Base-by-base conservation (phyloP, 495 filamentous ascomycete genomes). In the Aspergillus taichungensis region DNA sequence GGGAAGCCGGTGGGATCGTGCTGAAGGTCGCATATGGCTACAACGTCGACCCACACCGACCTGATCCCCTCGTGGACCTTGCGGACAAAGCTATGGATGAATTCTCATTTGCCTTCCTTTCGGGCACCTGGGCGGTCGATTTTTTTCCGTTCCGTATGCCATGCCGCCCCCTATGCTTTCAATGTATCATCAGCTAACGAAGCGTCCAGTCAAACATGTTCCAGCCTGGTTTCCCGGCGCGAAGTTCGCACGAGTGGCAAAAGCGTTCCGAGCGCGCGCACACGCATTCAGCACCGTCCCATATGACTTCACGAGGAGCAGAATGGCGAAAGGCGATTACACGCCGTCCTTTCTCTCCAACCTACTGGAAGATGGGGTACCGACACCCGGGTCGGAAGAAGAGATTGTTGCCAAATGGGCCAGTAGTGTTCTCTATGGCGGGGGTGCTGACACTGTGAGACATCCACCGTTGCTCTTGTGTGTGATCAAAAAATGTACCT, bases 11-110 rank as follows among this genome's bases (percentile, higher is more conserved):
- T 7, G 57, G 65, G 6, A 48, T 73, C 8, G 70, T 77, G 7
- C 47, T 77, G 1, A 73, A 73, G 28, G 65, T 73, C 3, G 49
- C 54, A 3, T 79, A 77, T 43, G 73, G 72, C 11, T 77, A 79
- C 47, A 67, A 57, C 0, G 61, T 64, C 8, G 69, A 72, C 40
- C 53, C 58, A 5, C 55, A 67, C 30, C 45, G 34, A 2, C 34
- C 39, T 0, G 75, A 79, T 49, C 63, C 67, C 11, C 50, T 79
- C 8, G 58, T 77, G 6, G 41, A 60, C 13, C 28, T 71, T 36
- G 64, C 60, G 0, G 62, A 64, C 11, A 38, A 64, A 8, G 57
- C 63, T 0, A 57, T 75, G 54, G 57, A 58, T 7, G 49, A 74
- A 14, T 73, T 77, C 41, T 53, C 59, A 0, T 39, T 54, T 3